Evolutionary conservation across 306 rosid genomes (phyloP).

Genomic region (Malus fusca): DNA sequence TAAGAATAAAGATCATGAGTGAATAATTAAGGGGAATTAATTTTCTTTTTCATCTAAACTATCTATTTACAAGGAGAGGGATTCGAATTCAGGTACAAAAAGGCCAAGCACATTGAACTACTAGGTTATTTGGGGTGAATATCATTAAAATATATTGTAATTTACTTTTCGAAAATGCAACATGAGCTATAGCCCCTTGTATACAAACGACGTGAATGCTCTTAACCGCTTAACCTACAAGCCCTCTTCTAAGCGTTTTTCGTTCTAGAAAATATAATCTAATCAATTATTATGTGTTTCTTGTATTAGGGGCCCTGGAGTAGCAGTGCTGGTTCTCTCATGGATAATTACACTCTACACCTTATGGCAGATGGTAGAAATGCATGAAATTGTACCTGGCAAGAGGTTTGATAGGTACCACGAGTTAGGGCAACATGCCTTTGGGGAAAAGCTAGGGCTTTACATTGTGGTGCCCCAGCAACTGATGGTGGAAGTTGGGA

Average conservation of each 20-base stretch:
- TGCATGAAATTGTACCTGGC: slow-evolving; percentile 38
- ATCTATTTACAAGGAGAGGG: too few relatives aligned
- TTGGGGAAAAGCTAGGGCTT: slow-evolving; percentile 32
- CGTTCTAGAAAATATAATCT: too few relatives aligned
- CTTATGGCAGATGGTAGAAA: slow-evolving; percentile 39
- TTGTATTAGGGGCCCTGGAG: slow-evolving; percentile 33
- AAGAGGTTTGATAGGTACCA: slow-evolving; percentile 43
- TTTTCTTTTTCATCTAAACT: too few relatives aligned
- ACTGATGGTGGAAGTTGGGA: slow-evolving; percentile 26
- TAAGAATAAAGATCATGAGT: neutral
- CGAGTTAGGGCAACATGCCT: slow-evolving; percentile 35
- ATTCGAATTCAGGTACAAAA: too few relatives aligned
- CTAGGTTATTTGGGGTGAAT: too few relatives aligned
- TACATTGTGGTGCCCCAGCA: slow-evolving; percentile 42
- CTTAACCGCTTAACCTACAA: neutral
- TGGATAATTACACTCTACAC: slow-evolving; percentile 43
- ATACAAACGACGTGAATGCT: too few relatives aligned
- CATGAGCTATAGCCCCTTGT: too few relatives aligned
- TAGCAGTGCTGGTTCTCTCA: slow-evolving; percentile 21
- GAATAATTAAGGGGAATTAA: neutral
- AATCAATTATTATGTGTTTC: neutral
- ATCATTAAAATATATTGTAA: too few relatives aligned
- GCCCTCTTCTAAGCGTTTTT: too few relatives aligned
- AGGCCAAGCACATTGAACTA: too few relatives aligned
- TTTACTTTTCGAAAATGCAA: too few relatives aligned